Percentiles rank a stretch among this genome's conserved stretches.
These are phyloP conservation scores for Artemisia argyi DNA, from an alignment of 129 eudicot species.

Conservation along the genomic window DNA sequence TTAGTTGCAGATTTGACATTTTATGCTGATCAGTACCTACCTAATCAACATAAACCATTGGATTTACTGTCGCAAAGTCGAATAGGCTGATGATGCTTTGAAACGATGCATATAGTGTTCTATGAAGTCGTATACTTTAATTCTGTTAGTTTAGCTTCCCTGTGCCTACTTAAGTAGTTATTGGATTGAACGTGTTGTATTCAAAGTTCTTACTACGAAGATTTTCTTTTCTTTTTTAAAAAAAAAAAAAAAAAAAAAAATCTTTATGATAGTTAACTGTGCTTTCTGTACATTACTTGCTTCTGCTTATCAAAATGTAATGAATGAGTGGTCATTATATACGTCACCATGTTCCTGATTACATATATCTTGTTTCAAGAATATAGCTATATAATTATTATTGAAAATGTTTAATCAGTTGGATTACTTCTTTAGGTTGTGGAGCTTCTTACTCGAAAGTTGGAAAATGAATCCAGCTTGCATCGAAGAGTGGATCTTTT, in stretches of 20 bases:
- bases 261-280: constrained; percentile 4
- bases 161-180: constrained; percentile 7
- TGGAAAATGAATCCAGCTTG: constrained; percentile 76
- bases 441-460: constrained; percentile 74
- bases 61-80: constrained; percentile 11
- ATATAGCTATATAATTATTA: neutral
- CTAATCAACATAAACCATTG: neutral
- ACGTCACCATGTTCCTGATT: constrained; percentile 8
- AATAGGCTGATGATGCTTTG: constrained; percentile 22
- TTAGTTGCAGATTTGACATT: no score
- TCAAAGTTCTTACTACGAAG: neutral
- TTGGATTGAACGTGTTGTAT: constrained; percentile 27
- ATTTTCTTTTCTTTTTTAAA: no score
- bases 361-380: neutral
- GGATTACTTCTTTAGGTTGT: constrained; percentile 54
- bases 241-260: no score
- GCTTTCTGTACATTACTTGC: constrained; percentile 11
- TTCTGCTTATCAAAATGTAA: constrained; percentile 13
- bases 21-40: no score
- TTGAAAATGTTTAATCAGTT: constrained; percentile 15
- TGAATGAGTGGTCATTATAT: neutral
- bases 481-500: constrained; percentile 85
- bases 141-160: constrained; percentile 10
- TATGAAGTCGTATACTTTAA: neutral
- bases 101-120: neutral